Evolutionary conservation across 331 rosid genomes (phyloP), one percentile per base, ranked within the genome.

Genomic region (Quercus phellos): DNA sequence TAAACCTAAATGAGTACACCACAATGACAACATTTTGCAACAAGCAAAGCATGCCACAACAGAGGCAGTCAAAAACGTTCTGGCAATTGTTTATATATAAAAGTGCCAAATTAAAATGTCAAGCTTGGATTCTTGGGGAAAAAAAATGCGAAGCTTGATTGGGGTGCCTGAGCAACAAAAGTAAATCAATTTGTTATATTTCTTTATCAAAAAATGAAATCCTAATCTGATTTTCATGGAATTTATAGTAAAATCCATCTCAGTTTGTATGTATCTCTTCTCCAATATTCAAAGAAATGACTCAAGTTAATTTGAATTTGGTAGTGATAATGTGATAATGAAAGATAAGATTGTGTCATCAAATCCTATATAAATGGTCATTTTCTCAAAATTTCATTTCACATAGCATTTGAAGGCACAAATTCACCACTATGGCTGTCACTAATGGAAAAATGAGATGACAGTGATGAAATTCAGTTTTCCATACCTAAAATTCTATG

Each of bases 1-100:
- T 70, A 74, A 80, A 74, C 3, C 61, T 29, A 35, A 59, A 64
- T 34, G 58, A 71, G 71, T 22, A 22, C 26, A 51, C 64, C 68
- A 34, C 7, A 77, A 53, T 51, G 59, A 35, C 51, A 53, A 58
- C 30, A 55, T 34, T 6, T 56, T 78, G 71, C 70, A 7, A 17
- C 22, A 53, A 72, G 50, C 17, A 66, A 51, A 77, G 69, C 18
- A 69, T 4, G n/a, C 46, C 68, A 22, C 16, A 22, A 19, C 42
- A 78, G 30, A 76, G 68, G 19, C 72, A 63, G 17, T 5, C 74
- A 53, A 72, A 53, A 72, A 72, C n/a, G 38, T 19, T 43, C 21
- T 9, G 21, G 12, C 16, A 24, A 46, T 8, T 38, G 19, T 42
- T 21, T 69, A 1, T 1, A 69, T 30, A 46, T 21, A 18, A 58